Percentiles rank a stretch among this genome's conserved stretches.
Evolutionary conservation across 768 basidiomycete species (phyloP).

Genomic region (Auriculariales sp.): DNA sequence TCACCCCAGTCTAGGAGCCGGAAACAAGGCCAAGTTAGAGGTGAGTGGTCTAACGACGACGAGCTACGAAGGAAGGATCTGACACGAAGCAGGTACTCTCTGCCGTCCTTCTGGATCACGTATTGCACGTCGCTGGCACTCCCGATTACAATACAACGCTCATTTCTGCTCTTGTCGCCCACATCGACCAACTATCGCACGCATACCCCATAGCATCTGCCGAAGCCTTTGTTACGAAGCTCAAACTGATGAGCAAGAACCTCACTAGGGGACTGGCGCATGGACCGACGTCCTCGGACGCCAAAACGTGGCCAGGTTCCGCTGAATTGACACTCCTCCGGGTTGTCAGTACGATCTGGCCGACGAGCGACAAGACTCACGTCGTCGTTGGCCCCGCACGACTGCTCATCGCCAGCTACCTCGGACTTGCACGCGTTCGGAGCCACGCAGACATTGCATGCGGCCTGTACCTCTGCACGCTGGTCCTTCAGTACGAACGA

Average conservation of each 20-base stretch:
- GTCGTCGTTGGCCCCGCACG: constrained; percentile 76
- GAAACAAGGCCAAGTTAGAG: constrained; percentile 87
- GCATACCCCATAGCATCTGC: constrained; percentile 74
- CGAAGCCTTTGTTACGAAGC: constrained; percentile 64
- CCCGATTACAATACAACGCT: constrained; percentile 45
- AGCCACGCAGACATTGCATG: constrained; percentile 60
- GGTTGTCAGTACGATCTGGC: constrained; percentile 72
- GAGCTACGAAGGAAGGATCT: no score
- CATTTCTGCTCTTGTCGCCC: constrained; percentile 56
- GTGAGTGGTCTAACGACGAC: constrained; percentile 29
- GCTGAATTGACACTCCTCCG: constrained; percentile 74
- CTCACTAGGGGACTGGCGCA: constrained; percentile 65
- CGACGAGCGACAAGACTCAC: constrained; percentile 89
- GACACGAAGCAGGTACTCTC: constrained; percentile 67
- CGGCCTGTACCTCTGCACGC: constrained; percentile 78
- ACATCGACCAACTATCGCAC: constrained; percentile 62
- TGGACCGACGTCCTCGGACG: constrained; percentile 40
- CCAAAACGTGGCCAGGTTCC: constrained; percentile 81
- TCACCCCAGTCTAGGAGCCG: constrained; percentile 82
- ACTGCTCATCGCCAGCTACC: constrained; percentile 81
- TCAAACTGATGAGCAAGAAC: constrained; percentile 88
- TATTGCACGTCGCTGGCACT: constrained; percentile 57
- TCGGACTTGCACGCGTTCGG: constrained; percentile 70
- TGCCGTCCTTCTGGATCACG: constrained; percentile 74
- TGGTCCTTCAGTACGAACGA: constrained; percentile 72